Evolutionary conservation across 495 filamentous ascomycete genomes (phyloP).

Genomic region (Tuber aestivum): DNA sequence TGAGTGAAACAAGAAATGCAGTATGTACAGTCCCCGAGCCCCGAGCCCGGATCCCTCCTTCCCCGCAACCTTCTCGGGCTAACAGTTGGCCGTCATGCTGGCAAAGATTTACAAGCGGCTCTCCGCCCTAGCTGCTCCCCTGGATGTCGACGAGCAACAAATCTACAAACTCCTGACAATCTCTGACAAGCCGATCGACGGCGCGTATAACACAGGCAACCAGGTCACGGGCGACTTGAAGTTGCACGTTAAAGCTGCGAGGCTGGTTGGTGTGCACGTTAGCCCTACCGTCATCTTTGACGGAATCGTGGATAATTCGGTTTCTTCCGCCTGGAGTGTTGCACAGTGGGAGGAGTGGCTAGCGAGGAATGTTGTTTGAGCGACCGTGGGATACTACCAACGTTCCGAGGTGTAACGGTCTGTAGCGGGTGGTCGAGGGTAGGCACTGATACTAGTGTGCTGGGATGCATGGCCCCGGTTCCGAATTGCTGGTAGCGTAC

Average conservation of each 20-base stretch:
- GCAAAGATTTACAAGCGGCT: constrained; percentile 67
- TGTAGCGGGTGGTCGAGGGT: not conserved
- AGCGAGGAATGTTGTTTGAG: constrained; percentile 63
- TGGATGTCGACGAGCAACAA: constrained; percentile 60
- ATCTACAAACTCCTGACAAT: constrained; percentile 62
- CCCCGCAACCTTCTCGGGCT: not conserved
- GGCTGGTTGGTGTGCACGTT: constrained; percentile 76
- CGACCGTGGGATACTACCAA: not conserved
- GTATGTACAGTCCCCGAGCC: not conserved
- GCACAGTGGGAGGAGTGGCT: constrained; percentile 75
- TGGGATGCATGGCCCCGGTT: not conserved
- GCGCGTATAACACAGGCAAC: constrained; percentile 69
- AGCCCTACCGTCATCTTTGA: constrained; percentile 85
- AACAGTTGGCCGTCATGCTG: not conserved
- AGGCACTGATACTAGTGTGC: not conserved
- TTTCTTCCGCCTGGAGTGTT: constrained; percentile 68
- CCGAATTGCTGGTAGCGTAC: not conserved
- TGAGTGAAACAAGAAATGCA: constrained; percentile 69
- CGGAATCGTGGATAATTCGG: constrained; percentile 70
- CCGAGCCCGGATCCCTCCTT: not conserved
- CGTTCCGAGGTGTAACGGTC: not conserved
- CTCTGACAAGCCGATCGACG: constrained; percentile 55
- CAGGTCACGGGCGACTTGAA: constrained; percentile 75
- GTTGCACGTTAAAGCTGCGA: constrained; percentile 69
- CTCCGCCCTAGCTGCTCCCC: constrained; percentile 57